Evolutionary conservation across 192 early-diverging fungal genomes (phyloP).

Genomic region (Rhizoclosmatium globosum): DNA sequence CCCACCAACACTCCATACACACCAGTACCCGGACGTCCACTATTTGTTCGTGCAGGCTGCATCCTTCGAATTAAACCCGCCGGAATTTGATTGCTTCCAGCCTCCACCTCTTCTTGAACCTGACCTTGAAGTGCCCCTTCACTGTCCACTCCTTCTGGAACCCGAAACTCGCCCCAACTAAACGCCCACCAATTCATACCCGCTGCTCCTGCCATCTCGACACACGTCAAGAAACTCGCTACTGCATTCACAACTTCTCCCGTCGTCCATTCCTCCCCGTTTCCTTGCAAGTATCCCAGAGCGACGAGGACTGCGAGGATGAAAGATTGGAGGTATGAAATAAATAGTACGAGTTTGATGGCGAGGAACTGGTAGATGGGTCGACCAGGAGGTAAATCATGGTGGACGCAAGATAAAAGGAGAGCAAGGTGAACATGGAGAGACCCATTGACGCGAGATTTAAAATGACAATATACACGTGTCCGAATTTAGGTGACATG

Average conservation of each 20-base stretch:
- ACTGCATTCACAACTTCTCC: constrained; percentile 62
- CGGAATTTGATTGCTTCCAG: neutral
- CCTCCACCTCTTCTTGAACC: neutral
- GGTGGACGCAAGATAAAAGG: constrained; percentile 70
- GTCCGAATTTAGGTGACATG: constrained; percentile 66
- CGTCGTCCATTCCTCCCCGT: constrained; percentile 39
- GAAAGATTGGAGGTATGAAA: constrained; percentile 32
- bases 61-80: neutral
- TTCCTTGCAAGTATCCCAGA: constrained; percentile 42
- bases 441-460: constrained; percentile 70
- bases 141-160: constrained; percentile 8
- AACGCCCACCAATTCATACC: constrained; percentile 58
- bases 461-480: constrained; percentile 66
- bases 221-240: constrained; percentile 59
- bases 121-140: neutral
- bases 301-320: constrained; percentile 58
- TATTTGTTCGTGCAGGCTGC: too few species aligned
- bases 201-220: constrained; percentile 63
- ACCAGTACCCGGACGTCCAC: neutral
- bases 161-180: constrained; percentile 33
- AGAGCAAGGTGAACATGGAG: constrained; percentile 73
- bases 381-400: constrained; percentile 27
- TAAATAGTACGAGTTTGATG: constrained; percentile 40
- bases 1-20: constrained; percentile 10
- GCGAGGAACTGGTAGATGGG: constrained; percentile 42